A percentile compares a stretch with the other conserved stretches of the same genome.
phyloP scores from a whole-genome alignment of 805 yeast genomes.

The Kodamaea restingae region DNA sequence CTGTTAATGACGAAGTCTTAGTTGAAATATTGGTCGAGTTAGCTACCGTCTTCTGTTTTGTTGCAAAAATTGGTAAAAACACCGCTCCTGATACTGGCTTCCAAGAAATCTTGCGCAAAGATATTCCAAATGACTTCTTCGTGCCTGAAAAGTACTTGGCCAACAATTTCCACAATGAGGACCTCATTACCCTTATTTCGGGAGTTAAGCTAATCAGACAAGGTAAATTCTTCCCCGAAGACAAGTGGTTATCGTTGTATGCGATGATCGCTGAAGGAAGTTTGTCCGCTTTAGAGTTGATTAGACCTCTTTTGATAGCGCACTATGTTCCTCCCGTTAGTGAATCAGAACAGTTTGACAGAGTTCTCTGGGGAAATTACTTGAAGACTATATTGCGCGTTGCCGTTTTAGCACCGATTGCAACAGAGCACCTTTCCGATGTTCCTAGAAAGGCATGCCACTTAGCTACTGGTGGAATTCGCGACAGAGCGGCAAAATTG shows the following conservation, averaged over 20 bases:
- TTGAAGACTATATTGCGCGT: constrained; percentile 53
- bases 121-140: constrained; percentile 32
- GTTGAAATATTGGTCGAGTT: constrained; percentile 73
- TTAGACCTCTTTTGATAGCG: constrained; percentile 46
- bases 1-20: constrained; percentile 62
- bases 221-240: constrained; percentile 59
- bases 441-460: constrained; percentile 70
- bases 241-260: constrained; percentile 69
- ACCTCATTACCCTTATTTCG: constrained; percentile 38
- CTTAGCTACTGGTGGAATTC: constrained; percentile 58
- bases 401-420: constrained; percentile 63
- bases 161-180: constrained; percentile 41
- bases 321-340: constrained; percentile 52
- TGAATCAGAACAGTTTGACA: constrained; percentile 50
- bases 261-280: constrained; percentile 55
- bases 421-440: constrained; percentile 65
- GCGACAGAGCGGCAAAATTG: constrained; percentile 54
- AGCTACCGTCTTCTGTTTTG: constrained; percentile 53
- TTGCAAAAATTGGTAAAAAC: constrained; percentile 47
- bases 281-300: constrained; percentile 49
- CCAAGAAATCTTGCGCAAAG: constrained; percentile 32
- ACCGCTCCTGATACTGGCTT: constrained; percentile 43
- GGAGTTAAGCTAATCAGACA: constrained; percentile 50
- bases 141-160: constrained; percentile 41
- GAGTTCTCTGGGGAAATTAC: constrained; percentile 66